Evolutionary conservation across 805 yeast genomes (phyloP), one percentile per base, ranked within the genome.

Genomic region (Pichia membranifaciens): DNA sequence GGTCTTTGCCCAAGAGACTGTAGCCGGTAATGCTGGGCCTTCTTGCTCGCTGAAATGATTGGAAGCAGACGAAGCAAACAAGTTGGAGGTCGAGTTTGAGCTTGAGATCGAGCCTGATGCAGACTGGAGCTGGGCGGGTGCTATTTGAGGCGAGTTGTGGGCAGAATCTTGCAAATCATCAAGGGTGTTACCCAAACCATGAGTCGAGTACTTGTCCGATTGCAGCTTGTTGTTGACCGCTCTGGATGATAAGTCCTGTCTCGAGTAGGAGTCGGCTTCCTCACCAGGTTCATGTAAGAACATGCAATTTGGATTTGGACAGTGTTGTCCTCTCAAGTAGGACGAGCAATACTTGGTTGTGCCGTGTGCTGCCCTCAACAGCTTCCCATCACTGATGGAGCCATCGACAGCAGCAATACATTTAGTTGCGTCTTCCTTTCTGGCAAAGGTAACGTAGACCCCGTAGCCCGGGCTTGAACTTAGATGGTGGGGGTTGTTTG

Each of bases 271-370:
- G 59, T 93, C 99, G 2, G 98, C 98, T 66, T 93, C 99, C 71
- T 93, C 99, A 50, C 99, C 99, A 6, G 99, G 99, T 67, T 93
- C 99, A 65, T 93, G 99, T 59, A 93, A 74, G 60, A 93, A 93
- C 99, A 93, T 93, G 75, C 99, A 93, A 61, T 89, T 88, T 52
- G 98, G 98, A 67, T 93, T 93, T 50, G 96, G 99, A 69, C 99
- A 93, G 9, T 93, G 84, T 64, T 87, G 95, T 33, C 96, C 97
- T 56, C 97, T 77, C 54, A 93, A 71, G 62, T 93, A 93, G 3
- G 96, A 84, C n/a, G 96, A 87, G 66, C 99, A 93, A 70, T 93
- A 93, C 67, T 93, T 93, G 12, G 99, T 93, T 4, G 99, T 93
- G 62, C 99, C 99, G 65, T 90, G 95, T 0, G 98, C 97, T 15